phyloP scores from a whole-genome alignment of 306 rosid species.

The Glycine latifolia region DNA sequence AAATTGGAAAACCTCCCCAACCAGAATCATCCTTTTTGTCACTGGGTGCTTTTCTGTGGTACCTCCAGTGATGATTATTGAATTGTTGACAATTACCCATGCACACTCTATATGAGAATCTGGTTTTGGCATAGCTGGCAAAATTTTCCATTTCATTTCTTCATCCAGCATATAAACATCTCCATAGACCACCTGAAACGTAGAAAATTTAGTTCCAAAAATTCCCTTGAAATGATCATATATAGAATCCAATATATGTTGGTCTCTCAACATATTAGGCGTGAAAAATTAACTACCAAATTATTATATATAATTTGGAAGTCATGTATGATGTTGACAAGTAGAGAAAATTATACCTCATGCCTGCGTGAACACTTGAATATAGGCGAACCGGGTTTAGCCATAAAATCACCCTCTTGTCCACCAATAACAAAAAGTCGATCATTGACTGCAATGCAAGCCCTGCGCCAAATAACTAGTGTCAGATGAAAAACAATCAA shows the following conservation, averaged over 20 bases:
- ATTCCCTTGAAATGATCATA: not conserved
- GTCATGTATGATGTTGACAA: slow-evolving; percentile 18
- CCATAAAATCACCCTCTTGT: slow-evolving; percentile 97
- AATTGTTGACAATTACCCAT: slow-evolving; percentile 78
- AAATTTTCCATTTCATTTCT: slow-evolving; percentile 82
- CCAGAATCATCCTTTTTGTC: slow-evolving; percentile 84
- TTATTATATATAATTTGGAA: not conserved
- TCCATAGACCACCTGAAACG: slow-evolving; percentile 76
- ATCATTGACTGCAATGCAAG: slow-evolving; percentile 70
- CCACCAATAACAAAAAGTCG: slow-evolving; percentile 83
- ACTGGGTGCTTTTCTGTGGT: slow-evolving; percentile 89
- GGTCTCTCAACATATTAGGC: slow-evolving; percentile 4
- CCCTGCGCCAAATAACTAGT: slow-evolving; percentile 60
- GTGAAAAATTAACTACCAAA: slow-evolving; percentile 4
- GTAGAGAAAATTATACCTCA: slow-evolving; percentile 61
- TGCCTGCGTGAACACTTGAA: slow-evolving; percentile 93
- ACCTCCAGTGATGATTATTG: slow-evolving; percentile 82
- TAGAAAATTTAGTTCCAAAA: slow-evolving; percentile 15
- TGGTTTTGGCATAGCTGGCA: slow-evolving; percentile 84
- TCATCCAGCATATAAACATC: slow-evolving; percentile 87
- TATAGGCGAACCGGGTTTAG: slow-evolving; percentile 93
- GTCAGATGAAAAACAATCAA: slow-evolving; percentile 29
- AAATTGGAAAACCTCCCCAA: slow-evolving; percentile 88
- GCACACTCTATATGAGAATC: slow-evolving; percentile 88
- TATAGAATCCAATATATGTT: not conserved